Base-by-base conservation (phyloP, 441 rosid genomes). In the Croton laevigatus region DNA sequence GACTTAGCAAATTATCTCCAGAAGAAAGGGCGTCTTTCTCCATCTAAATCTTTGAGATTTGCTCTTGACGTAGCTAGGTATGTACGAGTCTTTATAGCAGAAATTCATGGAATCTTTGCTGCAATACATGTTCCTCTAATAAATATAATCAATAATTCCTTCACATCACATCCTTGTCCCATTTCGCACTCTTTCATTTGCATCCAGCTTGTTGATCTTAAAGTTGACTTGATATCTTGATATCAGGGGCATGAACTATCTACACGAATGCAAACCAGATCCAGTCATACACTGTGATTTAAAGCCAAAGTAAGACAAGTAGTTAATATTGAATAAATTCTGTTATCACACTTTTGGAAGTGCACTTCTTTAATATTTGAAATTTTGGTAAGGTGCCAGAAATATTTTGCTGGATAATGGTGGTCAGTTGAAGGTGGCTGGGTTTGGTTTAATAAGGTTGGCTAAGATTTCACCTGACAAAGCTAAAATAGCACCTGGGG, bases 361-460 rank as follows among this genome's bases (percentile, higher is more conserved):
- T 79, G 72, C 81, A 79, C 62, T 79, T 85, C 79, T 78, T 86
- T 91, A 88, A 90, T 86, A 83, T 84, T 79, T 78, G 80, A 89
- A 84, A 87, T 89, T 84, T 88, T 84, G 82, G 88, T 87, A 94
- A 94, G 99, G 97, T 92, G 93, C 86, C 98, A 94, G 99, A 89
- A 94, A 92, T 86, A 80, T 94, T 87, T 90, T 92, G 94, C 93
- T 92, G 91, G 99, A 94, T 83, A 82, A 40, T 80, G 91, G 98
- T 71, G 96, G 97, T 73, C 91, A 71, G 7, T 80, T 89, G 85
- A 94, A 94, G 84, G 84, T 94, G 53, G 75, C 93, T 63, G 98
- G 98, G 71, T 94, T 94, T 79, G 98, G 99, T 53, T 81, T 88
- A 87, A 75, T 87, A 75, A 86, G 84, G 73, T 70, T 87, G 80